Evolutionary conservation across 257 asterid species (phyloP).

Genomic region (Fraxinus americana): DNA sequence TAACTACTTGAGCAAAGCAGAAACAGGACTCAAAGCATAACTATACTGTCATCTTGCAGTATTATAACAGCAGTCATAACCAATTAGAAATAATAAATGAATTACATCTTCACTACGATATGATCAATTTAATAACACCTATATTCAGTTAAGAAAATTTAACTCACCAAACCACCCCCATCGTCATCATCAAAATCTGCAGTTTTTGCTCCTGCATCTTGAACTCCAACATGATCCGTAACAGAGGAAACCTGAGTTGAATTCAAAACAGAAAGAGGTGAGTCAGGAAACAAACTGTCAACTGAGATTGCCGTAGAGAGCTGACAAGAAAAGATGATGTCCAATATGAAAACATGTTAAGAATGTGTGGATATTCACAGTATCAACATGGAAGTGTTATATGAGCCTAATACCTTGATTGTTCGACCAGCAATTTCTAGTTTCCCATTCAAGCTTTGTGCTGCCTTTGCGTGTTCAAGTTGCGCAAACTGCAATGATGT

Average conservation of each 20-base stretch:
- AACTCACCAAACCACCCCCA: slow-evolving; percentile 97
- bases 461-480: slow-evolving; percentile 96
- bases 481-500: slow-evolving; percentile 66
- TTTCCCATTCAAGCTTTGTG: slow-evolving; percentile 90
- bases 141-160: slow-evolving; percentile 18
- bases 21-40: background rate
- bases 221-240: slow-evolving; percentile 82
- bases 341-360: background rate
- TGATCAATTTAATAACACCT: slow-evolving; percentile 4
- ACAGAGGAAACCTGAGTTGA: slow-evolving; percentile 85
- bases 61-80: background rate
- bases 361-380: background rate
- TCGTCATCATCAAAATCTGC: slow-evolving; percentile 99
- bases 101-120: background rate
- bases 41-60: background rate
- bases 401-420: slow-evolving; percentile 62
- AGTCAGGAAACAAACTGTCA: background rate
- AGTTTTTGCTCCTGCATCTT: slow-evolving; percentile 90
- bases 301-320: background rate
- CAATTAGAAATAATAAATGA: background rate
- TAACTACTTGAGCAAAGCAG: background rate
- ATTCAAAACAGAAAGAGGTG: slow-evolving; percentile 15
- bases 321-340: background rate
- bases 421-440: slow-evolving; percentile 97
- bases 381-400: slow-evolving; percentile 9